A percentile compares a stretch with the other conserved stretches of the same genome.
Evolutionary conservation across 192 early-diverging fungal genomes (phyloP).

Genomic region (Linderina pennispora): DNA sequence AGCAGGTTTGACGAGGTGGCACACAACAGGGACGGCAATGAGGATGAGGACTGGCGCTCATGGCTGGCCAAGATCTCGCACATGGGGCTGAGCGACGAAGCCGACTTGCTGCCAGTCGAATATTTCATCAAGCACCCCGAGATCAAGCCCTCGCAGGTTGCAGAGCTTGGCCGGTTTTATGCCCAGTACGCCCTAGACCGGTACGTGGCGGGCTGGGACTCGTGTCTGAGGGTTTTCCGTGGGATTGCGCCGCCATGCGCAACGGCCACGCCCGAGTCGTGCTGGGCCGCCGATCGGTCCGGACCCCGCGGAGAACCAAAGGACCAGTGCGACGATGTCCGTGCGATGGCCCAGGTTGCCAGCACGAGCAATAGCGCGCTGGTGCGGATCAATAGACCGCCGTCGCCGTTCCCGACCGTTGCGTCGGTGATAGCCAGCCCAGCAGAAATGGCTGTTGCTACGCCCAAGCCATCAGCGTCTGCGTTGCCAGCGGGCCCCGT

Average conservation of each 20-base stretch:
- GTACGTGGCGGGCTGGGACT: slow-evolving; percentile 13
- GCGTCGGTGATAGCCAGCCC: too few species aligned
- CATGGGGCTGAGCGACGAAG: background rate
- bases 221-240: slow-evolving; percentile 18
- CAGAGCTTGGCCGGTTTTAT: slow-evolving; percentile 10
- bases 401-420: too few species aligned
- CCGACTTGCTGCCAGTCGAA: background rate
- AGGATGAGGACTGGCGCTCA: background rate
- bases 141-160: slow-evolving; percentile 2
- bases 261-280: too few species aligned
- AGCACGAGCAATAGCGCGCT: background rate
- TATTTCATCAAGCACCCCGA: slow-evolving; percentile 13
- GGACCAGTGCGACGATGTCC: too few species aligned
- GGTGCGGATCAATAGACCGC: too few species aligned
- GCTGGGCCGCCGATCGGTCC: slow-evolving; percentile 29
- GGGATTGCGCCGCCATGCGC: too few species aligned
- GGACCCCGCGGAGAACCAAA: slow-evolving; percentile 23
- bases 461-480: too few species aligned
- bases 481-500: too few species aligned
- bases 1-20: too few species aligned
- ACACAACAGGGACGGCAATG: too few species aligned
- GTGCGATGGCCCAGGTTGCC: too few species aligned
- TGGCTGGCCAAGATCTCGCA: background rate
- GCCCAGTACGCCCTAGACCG: slow-evolving; percentile 33
- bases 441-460: too few species aligned